Conservation (phyloP, 148 eudicot species). For the Cornus suecica region DNA sequence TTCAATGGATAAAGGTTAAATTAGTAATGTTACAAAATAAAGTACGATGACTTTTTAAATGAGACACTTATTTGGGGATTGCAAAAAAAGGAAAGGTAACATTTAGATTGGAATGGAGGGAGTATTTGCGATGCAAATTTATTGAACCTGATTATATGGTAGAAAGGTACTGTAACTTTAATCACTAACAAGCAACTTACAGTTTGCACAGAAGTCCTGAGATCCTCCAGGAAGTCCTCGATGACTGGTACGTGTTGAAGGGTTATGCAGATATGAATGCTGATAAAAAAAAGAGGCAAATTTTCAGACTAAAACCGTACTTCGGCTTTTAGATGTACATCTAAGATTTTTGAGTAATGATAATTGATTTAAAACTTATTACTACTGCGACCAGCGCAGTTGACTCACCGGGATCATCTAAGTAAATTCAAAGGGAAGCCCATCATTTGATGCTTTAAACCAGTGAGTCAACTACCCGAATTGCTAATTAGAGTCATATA, state of each 20-base stretch:
- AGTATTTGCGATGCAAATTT: too few species aligned
- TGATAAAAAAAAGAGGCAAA: conserved; percentile 21
- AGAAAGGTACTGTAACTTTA: neutral
- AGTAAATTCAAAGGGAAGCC: conserved; percentile 10
- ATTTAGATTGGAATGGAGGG: too few species aligned
- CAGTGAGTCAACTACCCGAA: conserved; percentile 1
- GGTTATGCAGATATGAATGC: conserved; percentile 91
- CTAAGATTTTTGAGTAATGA: neutral
- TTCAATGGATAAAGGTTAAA: too few species aligned
- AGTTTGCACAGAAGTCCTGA: conserved; percentile 60
- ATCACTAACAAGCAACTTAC: conserved; percentile 43
- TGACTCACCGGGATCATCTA: neutral
- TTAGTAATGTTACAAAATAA: too few species aligned
- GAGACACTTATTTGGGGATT: too few species aligned
- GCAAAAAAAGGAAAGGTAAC: too few species aligned
- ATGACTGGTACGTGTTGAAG: conserved; percentile 84
- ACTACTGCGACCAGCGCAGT: neutral
- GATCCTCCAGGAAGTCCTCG: conserved; percentile 74
- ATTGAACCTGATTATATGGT: neutral
- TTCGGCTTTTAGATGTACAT: neutral
- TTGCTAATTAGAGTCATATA: neutral
- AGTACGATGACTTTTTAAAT: too few species aligned
- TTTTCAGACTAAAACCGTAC: conserved; percentile 2
- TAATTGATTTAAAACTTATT: conserved; percentile 1
- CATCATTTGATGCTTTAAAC: neutral